Percentiles rank a stretch among this genome's conserved stretches.
Evolutionary conservation across 768 basidiomycete genomes (phyloP).

Genomic region (Lactarius hatsudake): DNA sequence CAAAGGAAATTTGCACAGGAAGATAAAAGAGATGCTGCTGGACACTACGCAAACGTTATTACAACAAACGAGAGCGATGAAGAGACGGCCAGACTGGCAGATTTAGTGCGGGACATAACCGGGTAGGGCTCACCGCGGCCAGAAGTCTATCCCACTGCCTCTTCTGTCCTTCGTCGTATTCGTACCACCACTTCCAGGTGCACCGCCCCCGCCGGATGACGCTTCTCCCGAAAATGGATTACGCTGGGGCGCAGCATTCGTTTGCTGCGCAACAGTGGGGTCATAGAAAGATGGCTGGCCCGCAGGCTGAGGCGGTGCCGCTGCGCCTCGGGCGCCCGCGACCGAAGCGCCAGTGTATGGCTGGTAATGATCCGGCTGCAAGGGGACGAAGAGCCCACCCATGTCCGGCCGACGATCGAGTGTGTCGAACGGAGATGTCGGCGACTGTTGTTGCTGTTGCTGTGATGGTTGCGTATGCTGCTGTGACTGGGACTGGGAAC

Average conservation of each 20-base stretch:
- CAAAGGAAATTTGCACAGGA: slow-evolving; percentile 20
- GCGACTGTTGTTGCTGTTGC: slow-evolving; percentile 36
- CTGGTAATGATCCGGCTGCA: slow-evolving; percentile 80
- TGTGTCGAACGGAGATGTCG: slow-evolving; percentile 53
- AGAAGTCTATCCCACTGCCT: slow-evolving; percentile 66
- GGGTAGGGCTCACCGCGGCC: slow-evolving; percentile 57
- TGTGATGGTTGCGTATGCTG: slow-evolving; percentile 30
- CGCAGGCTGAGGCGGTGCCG: slow-evolving; percentile 50
- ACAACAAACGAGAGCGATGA: slow-evolving; percentile 7
- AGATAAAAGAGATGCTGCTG: slow-evolving; percentile 21
- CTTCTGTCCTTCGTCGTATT: slow-evolving; percentile 54
- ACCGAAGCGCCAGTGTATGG: slow-evolving; percentile 43
- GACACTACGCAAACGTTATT: slow-evolving; percentile 4
- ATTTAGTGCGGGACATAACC: not conserved
- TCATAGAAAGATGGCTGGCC: slow-evolving; percentile 71
- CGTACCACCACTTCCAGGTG: slow-evolving; percentile 38
- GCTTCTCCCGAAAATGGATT: slow-evolving; percentile 35
- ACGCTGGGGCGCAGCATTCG: slow-evolving; percentile 32
- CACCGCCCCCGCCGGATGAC: slow-evolving; percentile 21
- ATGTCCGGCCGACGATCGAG: slow-evolving; percentile 63
- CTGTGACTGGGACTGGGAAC: slow-evolving; percentile 32
- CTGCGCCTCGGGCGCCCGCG: slow-evolving; percentile 39
- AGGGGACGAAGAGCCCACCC: slow-evolving; percentile 69
- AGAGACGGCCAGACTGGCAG: not conserved
- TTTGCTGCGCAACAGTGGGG: slow-evolving; percentile 48